phyloP scores from a whole-genome alignment of 2,329 filamentous ascomycete genomes.

The Teratosphaeria gauchensis region DNA sequence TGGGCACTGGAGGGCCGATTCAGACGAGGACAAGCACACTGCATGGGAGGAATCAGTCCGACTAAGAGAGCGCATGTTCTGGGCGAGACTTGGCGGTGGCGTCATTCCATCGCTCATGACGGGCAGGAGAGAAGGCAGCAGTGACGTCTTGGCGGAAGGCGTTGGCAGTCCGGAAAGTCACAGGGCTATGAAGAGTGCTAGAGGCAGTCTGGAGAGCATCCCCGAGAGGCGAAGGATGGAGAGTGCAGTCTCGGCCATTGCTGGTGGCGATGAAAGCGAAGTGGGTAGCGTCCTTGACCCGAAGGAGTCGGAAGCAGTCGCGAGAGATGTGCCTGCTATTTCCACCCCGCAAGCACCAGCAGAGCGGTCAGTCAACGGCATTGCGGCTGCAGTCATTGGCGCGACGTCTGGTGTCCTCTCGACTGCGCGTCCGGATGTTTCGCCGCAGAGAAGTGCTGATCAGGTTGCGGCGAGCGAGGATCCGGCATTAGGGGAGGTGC shows the following conservation, averaged over 20 bases:
- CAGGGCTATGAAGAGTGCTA: constrained; percentile 4
- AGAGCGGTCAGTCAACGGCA: neutral
- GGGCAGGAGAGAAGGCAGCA: constrained; percentile 1
- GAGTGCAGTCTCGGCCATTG: neutral
- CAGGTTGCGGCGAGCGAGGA: neutral
- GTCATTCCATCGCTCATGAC: constrained; percentile 56
- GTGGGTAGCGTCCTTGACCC: neutral
- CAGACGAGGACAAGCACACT: constrained; percentile 70
- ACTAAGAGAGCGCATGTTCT: constrained; percentile 91
- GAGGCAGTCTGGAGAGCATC: constrained; percentile 6
- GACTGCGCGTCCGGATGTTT: neutral
- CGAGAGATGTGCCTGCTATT: neutral
- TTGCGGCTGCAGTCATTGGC: constrained; percentile 1
- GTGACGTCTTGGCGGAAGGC: neutral
- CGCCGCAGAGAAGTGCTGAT: neutral
- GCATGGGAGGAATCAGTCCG: constrained; percentile 94
- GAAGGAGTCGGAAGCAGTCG: neutral
- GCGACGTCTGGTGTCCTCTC: neutral
- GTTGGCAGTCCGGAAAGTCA: neutral
- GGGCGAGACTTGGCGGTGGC: constrained; percentile 84
- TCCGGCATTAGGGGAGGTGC: neutral
- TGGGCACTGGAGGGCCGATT: constrained; percentile 79
- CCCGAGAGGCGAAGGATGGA: constrained; percentile 1
- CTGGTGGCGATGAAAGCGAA: neutral
- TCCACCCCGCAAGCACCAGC: neutral